A percentile compares a stretch with the other conserved stretches of the same genome.
These are phyloP conservation scores for Amyloporia xantha DNA, from an alignment of 768 basidiomycete species.

Conservation along the genomic window DNA sequence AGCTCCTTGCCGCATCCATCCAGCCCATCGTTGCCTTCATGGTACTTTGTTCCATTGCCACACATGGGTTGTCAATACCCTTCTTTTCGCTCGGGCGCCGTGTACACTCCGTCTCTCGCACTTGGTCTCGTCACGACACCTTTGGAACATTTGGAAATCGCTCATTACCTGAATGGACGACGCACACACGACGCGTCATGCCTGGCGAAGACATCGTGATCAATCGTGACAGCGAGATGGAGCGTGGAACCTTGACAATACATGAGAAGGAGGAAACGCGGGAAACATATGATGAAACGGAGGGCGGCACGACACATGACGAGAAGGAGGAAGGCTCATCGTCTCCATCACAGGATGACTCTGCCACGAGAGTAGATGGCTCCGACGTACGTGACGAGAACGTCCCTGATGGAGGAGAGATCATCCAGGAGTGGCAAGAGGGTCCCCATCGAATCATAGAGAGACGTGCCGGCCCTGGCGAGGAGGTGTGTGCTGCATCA, in stretches of 20 bases:
- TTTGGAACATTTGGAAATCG: constrained; percentile 20
- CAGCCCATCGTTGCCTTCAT: constrained; percentile 94
- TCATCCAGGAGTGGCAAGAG: constrained; percentile 59
- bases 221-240: constrained; percentile 68
- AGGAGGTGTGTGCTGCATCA: constrained; percentile 47
- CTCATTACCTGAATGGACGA: constrained; percentile 74
- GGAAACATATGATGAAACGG: constrained; percentile 3
- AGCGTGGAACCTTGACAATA: constrained; percentile 35
- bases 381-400: constrained; percentile 27
- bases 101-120: constrained; percentile 86
- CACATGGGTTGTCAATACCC: constrained; percentile 89
- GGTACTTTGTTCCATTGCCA: constrained; percentile 85
- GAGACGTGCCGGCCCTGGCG: constrained; percentile 46
- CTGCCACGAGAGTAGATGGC: constrained; percentile 26
- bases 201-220: constrained; percentile 77
- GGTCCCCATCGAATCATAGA: constrained; percentile 65
- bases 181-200: constrained; percentile 62
- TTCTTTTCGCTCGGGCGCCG: constrained; percentile 88
- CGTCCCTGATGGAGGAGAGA: constrained; percentile 39
- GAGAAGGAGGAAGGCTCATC: constrained; percentile 9
- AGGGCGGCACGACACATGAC: background rate
- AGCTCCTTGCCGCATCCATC: constrained; percentile 66
- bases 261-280: constrained; percentile 21
- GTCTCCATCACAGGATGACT: constrained; percentile 12
- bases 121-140: constrained; percentile 76